A percentile compares a stretch with the other conserved stretches of the same genome.
Conservation (phyloP, 2,329 filamentous ascomycete genomes). For the Colletotrichum chlorophyti region DNA sequence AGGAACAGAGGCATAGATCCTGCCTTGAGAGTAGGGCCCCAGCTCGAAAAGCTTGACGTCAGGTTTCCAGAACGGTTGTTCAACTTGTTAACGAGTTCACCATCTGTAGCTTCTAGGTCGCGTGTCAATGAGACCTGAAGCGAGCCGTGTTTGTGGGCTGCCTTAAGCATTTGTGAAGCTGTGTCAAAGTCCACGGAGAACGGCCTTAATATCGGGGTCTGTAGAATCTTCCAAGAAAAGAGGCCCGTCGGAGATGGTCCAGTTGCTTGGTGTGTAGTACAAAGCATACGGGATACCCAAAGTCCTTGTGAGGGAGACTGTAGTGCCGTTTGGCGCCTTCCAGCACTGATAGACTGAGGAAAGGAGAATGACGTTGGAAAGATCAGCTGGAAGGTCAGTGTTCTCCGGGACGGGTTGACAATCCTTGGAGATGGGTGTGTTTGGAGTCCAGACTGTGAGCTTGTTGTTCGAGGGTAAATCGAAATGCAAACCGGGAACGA, state of each 20-base stretch:
- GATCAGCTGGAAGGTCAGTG: not conserved
- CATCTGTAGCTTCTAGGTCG: not conserved
- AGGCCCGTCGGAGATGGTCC: slow-evolving; percentile 48
- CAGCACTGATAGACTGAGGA: not conserved
- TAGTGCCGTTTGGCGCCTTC: not conserved
- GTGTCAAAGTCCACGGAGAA: not conserved
- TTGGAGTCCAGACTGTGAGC: slow-evolving; percentile 8
- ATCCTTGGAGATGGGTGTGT: not conserved
- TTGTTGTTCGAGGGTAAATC: not conserved
- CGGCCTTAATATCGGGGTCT: not conserved
- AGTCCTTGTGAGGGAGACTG: slow-evolving; percentile 23
- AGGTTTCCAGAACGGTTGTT: slow-evolving; percentile 3
- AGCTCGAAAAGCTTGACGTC: slow-evolving; percentile 38
- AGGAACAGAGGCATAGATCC: slow-evolving; percentile 47
- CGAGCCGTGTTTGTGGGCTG: not conserved
- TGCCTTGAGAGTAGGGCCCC: slow-evolving; percentile 50
- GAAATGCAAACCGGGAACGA: slow-evolving; percentile 1
- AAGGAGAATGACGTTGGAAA: not conserved
- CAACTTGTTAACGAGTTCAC: not conserved
- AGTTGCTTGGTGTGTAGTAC: slow-evolving; percentile 46
- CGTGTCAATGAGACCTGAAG: not conserved
- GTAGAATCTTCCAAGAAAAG: slow-evolving; percentile 35
- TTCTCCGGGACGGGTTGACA: slow-evolving; percentile 5
- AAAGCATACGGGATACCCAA: slow-evolving; percentile 47
- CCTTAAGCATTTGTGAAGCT: not conserved